Conservation (phyloP, 257 asterid species). For the Hygrophila difformis region DNA sequence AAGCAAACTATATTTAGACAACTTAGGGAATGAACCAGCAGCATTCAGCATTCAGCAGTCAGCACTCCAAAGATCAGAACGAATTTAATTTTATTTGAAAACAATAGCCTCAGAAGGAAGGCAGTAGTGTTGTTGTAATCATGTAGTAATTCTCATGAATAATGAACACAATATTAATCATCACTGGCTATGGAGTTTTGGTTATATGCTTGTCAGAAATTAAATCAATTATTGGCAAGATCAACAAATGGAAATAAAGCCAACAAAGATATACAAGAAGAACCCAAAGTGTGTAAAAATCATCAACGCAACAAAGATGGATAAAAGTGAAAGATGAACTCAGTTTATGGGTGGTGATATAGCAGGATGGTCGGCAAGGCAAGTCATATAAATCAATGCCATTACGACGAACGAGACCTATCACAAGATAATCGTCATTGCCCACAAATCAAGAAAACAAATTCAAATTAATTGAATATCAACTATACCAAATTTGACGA, state of each 20-base stretch:
- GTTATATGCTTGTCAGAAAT: background rate
- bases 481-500: too few relatives aligned
- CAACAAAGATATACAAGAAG: background rate
- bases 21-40: background rate
- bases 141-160: slow-evolving; percentile 10
- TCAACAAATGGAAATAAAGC: background rate
- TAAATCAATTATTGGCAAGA: slow-evolving; percentile 19
- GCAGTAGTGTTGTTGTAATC: slow-evolving; percentile 32
- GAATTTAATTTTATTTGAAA: too few relatives aligned
- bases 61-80: too few relatives aligned
- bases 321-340: slow-evolving; percentile 18
- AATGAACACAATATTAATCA: too few relatives aligned
- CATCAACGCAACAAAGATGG: too few relatives aligned
- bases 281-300: background rate
- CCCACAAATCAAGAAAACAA: slow-evolving; percentile 8
- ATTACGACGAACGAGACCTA: slow-evolving; percentile 63
- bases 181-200: too few relatives aligned
- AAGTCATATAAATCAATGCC: slow-evolving; percentile 19
- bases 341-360: slow-evolving; percentile 47
- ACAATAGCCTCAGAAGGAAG: slow-evolving; percentile 35
- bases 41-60: too few relatives aligned
- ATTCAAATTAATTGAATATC: too few relatives aligned
- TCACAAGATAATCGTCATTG: slow-evolving; percentile 30
- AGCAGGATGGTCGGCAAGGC: slow-evolving; percentile 58
- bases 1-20: too few relatives aligned